Conservation (phyloP, 106 monocot genomes). For the Allium fistulosum region DNA sequence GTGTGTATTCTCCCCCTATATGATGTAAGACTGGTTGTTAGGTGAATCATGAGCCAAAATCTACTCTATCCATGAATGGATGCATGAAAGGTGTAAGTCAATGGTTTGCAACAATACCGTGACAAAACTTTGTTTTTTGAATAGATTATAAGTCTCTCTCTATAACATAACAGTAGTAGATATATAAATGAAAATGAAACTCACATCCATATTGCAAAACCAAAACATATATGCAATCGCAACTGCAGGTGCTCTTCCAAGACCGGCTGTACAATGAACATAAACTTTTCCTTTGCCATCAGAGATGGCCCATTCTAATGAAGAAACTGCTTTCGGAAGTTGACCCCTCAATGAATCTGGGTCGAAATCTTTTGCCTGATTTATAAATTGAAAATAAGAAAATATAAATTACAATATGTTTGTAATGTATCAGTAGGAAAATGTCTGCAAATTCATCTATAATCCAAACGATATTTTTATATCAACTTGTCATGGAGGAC, state of each 20-base stretch:
- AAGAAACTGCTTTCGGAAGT: slow-evolving; percentile 82
- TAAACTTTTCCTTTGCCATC: slow-evolving; percentile 75
- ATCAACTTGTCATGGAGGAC: no score
- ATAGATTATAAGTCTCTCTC: background rate
- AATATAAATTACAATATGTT: background rate
- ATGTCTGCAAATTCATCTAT: no score
- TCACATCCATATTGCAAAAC: slow-evolving; percentile 82
- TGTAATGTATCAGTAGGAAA: background rate
- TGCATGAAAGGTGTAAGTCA: background rate
- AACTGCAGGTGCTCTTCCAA: slow-evolving; percentile 92
- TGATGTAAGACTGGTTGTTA: no score
- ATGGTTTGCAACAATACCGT: background rate
- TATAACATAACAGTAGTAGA: background rate
- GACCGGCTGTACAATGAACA: slow-evolving; percentile 84
- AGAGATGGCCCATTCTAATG: slow-evolving; percentile 83
- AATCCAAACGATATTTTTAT: background rate
- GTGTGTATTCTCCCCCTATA: background rate
- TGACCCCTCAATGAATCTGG: slow-evolving; percentile 72
- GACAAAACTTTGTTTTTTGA: background rate
- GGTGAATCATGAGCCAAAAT: background rate
- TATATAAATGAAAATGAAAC: slow-evolving; percentile 2
- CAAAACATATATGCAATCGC: slow-evolving; percentile 86
- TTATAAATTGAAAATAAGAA: background rate
- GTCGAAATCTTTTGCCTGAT: slow-evolving; percentile 83
- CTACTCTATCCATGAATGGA: background rate